These are phyloP conservation scores for Lonicera japonica DNA, from an alignment of 129 eudicot species.

Conservation along the genomic window DNA sequence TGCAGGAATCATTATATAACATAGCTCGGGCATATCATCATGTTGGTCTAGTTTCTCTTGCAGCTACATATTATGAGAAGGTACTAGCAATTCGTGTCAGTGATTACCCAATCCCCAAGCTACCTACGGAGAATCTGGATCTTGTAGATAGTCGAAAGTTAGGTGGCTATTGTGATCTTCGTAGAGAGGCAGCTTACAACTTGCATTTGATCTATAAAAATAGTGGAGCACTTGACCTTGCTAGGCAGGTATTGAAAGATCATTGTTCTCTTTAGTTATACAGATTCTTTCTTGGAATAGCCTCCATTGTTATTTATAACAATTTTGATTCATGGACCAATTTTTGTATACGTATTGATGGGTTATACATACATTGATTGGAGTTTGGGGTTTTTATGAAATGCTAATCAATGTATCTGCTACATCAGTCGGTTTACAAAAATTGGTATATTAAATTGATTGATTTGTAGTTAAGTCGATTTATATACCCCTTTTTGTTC, in stretches of 20 bases:
- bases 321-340: too few species aligned
- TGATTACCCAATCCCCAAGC: conserved; percentile 64
- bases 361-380: too few species aligned
- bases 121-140: conserved; percentile 58
- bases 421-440: too few species aligned
- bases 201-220: conserved; percentile 69
- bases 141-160: conserved; percentile 25
- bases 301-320: too few species aligned
- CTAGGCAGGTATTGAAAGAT: conserved; percentile 85
- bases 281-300: too few species aligned
- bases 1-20: conserved; percentile 81
- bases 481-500: too few species aligned
- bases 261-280: conserved; percentile 34
- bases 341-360: too few species aligned
- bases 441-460: too few species aligned
- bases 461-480: too few species aligned
- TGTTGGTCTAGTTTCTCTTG: conserved; percentile 68
- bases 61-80: conserved; percentile 63
- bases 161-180: conserved; percentile 86
- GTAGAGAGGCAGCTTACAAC: conserved; percentile 86
- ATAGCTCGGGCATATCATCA: conserved; percentile 85
- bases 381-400: too few species aligned
- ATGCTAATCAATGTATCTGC: too few species aligned
- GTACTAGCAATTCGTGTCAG: conserved; percentile 48
- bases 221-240: conserved; percentile 89